Conservation (phyloP, 202 grass and related monocot genomes). For the Setaria italica region DNA sequence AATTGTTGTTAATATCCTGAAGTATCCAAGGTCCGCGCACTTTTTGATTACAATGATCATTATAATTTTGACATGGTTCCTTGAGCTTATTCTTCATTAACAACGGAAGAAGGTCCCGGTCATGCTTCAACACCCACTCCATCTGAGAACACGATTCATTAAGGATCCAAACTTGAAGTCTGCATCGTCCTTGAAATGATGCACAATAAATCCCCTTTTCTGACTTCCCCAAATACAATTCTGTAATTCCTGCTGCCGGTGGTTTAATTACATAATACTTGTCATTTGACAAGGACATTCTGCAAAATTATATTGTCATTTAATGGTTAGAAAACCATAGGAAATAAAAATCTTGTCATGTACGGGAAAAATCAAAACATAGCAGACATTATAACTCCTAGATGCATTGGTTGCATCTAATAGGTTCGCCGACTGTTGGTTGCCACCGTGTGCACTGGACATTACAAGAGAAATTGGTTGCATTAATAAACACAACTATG, state of each 20-base stretch:
- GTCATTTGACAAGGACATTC: background rate
- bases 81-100: background rate
- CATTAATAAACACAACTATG: slow-evolving; percentile 2
- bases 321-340: background rate
- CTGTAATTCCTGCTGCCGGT: background rate
- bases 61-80: too few species aligned
- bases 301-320: background rate
- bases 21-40: background rate
- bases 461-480: slow-evolving; percentile 5
- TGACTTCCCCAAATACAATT: background rate
- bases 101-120: background rate
- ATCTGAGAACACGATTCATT: background rate
- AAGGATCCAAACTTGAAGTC: background rate
- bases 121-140: background rate
- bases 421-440: too few species aligned
- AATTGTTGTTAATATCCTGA: background rate
- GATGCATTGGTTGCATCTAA: too few species aligned
- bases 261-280: background rate
- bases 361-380: background rate
- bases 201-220: background rate
- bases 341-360: background rate
- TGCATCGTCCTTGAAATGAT: background rate
- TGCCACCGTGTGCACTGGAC: too few species aligned
- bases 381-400: too few species aligned
- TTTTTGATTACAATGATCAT: too few species aligned